Conservation (phyloP, 306 rosid genomes). For the Betula pendula region DNA sequence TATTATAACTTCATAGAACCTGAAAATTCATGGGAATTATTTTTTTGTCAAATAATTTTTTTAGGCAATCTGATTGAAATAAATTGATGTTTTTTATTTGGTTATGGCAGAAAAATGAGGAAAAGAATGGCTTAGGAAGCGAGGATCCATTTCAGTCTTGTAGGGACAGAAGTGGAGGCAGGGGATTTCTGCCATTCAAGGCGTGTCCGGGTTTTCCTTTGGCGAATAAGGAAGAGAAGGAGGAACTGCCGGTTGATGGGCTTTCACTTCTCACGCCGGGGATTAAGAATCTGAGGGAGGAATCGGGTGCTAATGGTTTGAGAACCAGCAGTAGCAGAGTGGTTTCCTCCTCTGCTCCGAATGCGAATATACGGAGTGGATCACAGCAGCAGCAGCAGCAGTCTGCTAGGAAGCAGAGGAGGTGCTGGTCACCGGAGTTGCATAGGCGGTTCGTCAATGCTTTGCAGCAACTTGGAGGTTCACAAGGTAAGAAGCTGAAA, state of each 20-base stretch:
- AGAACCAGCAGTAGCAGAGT: slow-evolving; percentile 51
- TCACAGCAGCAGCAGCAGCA: slow-evolving; percentile 44
- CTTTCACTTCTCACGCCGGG: slow-evolving; percentile 69
- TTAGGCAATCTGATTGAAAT: neutral
- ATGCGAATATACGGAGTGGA: slow-evolving; percentile 33
- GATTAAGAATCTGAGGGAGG: slow-evolving; percentile 56
- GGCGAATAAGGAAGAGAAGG: slow-evolving; percentile 63
- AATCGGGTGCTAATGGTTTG: slow-evolving; percentile 53
- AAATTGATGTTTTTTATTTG: slow-evolving; percentile 7
- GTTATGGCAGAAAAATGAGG: slow-evolving; percentile 52
- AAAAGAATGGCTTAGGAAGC: slow-evolving; percentile 33
- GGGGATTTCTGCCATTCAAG: slow-evolving; percentile 59
- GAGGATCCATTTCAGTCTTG: slow-evolving; percentile 54
- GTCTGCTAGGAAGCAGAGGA: slow-evolving; percentile 74
- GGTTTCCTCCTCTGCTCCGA: slow-evolving; percentile 49
- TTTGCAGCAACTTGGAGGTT: slow-evolving; percentile 93
- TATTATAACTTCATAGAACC: neutral
- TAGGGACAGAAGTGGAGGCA: slow-evolving; percentile 48
- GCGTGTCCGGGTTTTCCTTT: slow-evolving; percentile 47
- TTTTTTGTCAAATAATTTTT: neutral
- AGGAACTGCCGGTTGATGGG: slow-evolving; percentile 53
- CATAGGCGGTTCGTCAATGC: slow-evolving; percentile 83
- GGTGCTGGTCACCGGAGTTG: slow-evolving; percentile 98
- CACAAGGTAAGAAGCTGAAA: slow-evolving; percentile 71
- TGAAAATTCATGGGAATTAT: neutral